Base-by-base conservation (phyloP, 1,139 yeast species). In the Magnusiomyces suaveolens region DNA sequence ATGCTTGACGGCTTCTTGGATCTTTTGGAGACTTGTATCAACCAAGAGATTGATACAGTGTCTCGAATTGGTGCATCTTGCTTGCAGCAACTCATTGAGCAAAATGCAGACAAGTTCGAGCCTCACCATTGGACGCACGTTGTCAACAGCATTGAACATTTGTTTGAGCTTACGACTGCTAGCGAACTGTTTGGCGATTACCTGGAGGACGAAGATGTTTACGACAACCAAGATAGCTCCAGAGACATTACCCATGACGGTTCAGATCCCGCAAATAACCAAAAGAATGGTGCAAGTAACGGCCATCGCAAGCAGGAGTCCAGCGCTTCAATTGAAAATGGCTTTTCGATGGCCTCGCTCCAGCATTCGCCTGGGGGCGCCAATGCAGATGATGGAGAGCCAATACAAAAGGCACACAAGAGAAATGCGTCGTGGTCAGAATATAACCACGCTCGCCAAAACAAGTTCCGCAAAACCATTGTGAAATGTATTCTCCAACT, bases 1-100 rank as follows among this genome's bases (percentile, higher is more conserved):
- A 80, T 86, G 79, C 75, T 92, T 54, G 85, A 80, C 57, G 94
- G 88, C 1, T 88, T 85, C 66, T 74, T 94, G 69, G 82, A 81
- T 44, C 75, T 94, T 56, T 71, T 94, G 55, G 83, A 83, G 2
- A 83, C 92, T 6, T 94, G 98, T 70, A 87, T 92, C 53, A 88
- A 96, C 64, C 98, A 92, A 69, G 97, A 90, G 63, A 92, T 92
- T 67, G 98, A 92, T 64, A 89, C 97, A 0, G 90, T 94, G 63
- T 95, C 97, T 0, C 78, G 95, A 63, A 89, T 90, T 61, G 98
- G 98, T 23, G 81, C 95, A 64, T 82, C 92, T 12, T 90, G 98
- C 68, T 76, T 92, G 57, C 84, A 85, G 59, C 87, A 84, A 58
- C 75, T 92, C 59, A 77, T 92, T 57, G 72, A 83, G 33, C 86